phyloP scores from a whole-genome alignment of 2,329 filamentous ascomycete species.

The Fusarium fujikuroi region DNA sequence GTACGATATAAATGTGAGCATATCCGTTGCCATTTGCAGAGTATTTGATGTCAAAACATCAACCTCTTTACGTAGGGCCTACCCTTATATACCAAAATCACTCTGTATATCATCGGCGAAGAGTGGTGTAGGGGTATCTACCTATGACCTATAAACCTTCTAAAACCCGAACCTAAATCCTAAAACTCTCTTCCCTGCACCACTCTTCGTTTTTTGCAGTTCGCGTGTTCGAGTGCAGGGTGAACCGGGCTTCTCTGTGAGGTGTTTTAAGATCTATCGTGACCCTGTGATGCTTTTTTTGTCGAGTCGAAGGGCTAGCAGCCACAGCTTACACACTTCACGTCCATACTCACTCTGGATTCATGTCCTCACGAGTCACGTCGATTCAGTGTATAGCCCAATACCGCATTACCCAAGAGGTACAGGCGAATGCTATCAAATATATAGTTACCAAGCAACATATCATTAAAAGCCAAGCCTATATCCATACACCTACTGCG shows the following conservation, averaged over 20 bases:
- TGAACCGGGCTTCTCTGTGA: no score
- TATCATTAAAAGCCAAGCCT: background rate
- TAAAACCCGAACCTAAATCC: background rate
- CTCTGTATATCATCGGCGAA: background rate
- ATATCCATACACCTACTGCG: slow-evolving; percentile 7
- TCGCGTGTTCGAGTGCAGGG: background rate
- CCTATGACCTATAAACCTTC: background rate
- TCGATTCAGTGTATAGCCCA: background rate
- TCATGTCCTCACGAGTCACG: background rate
- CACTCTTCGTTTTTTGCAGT: background rate
- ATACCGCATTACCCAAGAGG: background rate
- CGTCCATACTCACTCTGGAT: background rate
- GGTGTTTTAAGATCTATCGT: background rate
- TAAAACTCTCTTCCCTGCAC: background rate
- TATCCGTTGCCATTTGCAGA: background rate
- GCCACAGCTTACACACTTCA: background rate
- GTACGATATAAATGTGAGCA: background rate
- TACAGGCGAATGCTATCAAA: background rate
- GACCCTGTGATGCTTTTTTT: no score
- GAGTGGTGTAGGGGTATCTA: background rate
- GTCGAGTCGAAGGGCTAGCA: accelerated
- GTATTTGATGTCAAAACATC: background rate
- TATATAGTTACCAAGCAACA: background rate
- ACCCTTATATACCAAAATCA: background rate
- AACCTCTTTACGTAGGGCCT: background rate